These are phyloP conservation scores for Lodderomyces theae DNA, from an alignment of 1,139 yeast genomes.

Conservation along the genomic window DNA sequence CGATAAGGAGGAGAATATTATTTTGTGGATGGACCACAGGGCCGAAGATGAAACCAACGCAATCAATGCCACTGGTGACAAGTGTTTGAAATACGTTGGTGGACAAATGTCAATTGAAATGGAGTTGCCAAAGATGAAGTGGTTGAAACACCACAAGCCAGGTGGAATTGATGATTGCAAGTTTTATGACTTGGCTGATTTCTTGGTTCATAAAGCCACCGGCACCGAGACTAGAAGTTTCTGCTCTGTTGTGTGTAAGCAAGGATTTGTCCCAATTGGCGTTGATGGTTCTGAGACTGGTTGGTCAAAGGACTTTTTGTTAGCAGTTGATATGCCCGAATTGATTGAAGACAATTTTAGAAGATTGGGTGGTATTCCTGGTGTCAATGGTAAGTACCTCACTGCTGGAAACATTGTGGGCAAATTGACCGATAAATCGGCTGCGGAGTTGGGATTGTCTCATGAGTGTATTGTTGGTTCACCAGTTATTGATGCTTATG, in stretches of 20 bases:
- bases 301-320: slow-evolving; percentile 82
- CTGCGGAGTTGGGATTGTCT: slow-evolving; percentile 81
- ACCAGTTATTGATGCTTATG: slow-evolving; percentile 96
- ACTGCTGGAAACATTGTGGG: slow-evolving; percentile 92
- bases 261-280: slow-evolving; percentile 90
- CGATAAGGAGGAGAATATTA: slow-evolving; percentile 72
- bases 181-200: slow-evolving; percentile 92
- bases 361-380: slow-evolving; percentile 80
- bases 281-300: slow-evolving; percentile 83
- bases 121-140: slow-evolving; percentile 96
- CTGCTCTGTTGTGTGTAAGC: slow-evolving; percentile 92
- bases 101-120: slow-evolving; percentile 97
- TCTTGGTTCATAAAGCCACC: slow-evolving; percentile 85
- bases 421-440: slow-evolving; percentile 59
- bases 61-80: slow-evolving; percentile 78
- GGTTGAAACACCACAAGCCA: slow-evolving; percentile 89
- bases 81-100: slow-evolving; percentile 85
- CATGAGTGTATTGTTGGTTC: slow-evolving; percentile 83
- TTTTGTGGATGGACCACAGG: slow-evolving; percentile 98
- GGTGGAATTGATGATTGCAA: slow-evolving; percentile 63
- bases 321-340: slow-evolving; percentile 67
- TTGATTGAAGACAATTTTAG: slow-evolving; percentile 72
- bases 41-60: slow-evolving; percentile 82
- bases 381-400: slow-evolving; percentile 66
- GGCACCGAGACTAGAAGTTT: slow-evolving; percentile 81